Evolutionary conservation across 2,329 filamentous ascomycete species (phyloP), one percentile per base, ranked within the genome.

Genomic region (Fusarium albidum): DNA sequence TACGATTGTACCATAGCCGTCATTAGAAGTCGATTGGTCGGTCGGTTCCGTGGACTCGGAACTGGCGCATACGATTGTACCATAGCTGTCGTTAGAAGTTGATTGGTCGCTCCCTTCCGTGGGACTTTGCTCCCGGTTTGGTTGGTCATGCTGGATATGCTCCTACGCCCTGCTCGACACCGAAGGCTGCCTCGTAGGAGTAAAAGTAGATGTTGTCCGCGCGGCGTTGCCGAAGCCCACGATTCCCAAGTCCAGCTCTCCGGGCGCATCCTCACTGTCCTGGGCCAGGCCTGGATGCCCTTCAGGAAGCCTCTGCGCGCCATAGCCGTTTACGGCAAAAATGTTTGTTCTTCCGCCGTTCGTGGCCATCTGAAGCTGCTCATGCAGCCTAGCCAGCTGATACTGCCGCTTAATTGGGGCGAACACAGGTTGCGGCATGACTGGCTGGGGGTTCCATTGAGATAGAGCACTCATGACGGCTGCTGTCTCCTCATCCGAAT

Each of bases 401-500:
- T 89, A 89, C 54, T 85, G 82, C 10, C 84, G 79, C 64, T 82
- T 83, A 52, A 89, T 86, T 4, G 86, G 85, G 6, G 79, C 75
- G 60, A 87, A 83, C 3, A 84, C 70, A 4, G 78, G 83, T 68
- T 90, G 86, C 8, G 87, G 85, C 25, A 91, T 82, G 5, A 96
- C 77, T 1, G 94, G 93, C 58, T 88, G 86, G 0, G 94, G 93
- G 35, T 86, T 87, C 76, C 91, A 92, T 47, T 86, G 85, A 18
- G 86, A 80, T 47, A 94, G 82, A 8, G 91, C 90, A 27, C 83
- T 80, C 92, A 98, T 96, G 44, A 98, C 91, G 1, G 89, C 83
- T 41, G 92, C 88, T 43, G 91, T 92, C 74, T 99, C 95, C 77
- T 98, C 95, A 69, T 99, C 95, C 3, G 91, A 95, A 72, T 99